These are phyloP conservation scores for Lophium mytilinum DNA, from an alignment of 495 filamentous ascomycete species.

Conservation along the genomic window DNA sequence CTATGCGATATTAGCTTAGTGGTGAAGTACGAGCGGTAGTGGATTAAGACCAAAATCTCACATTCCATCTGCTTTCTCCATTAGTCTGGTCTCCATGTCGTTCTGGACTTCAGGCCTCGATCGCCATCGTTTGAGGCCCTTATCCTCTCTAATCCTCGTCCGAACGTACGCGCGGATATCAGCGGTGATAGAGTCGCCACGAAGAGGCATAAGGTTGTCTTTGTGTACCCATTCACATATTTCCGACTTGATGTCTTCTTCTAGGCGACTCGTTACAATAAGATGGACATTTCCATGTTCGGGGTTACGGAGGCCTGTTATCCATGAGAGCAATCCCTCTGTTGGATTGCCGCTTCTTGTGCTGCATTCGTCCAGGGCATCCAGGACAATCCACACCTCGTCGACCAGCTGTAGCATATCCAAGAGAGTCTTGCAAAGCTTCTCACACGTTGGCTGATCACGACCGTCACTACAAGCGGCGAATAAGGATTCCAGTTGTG, in stretches of 20 bases:
- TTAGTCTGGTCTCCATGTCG: slow-evolving; percentile 3
- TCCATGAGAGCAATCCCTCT: slow-evolving; percentile 7
- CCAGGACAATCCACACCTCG: slow-evolving; percentile 24
- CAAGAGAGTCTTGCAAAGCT: slow-evolving; percentile 5
- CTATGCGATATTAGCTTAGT: slow-evolving; percentile 15
- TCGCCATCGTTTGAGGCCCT: slow-evolving; percentile 1
- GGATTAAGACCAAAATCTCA: slow-evolving; percentile 1
- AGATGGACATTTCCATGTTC: slow-evolving; percentile 17
- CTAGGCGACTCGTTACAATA: slow-evolving; percentile 6
- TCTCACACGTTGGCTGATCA: not conserved
- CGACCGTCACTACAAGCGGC: not conserved
- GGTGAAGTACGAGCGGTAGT: slow-evolving; percentile 6
- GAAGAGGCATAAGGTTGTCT: not conserved
- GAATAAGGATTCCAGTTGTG: not conserved
- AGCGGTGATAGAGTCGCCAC: not conserved
- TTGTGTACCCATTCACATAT: slow-evolving; percentile 23
- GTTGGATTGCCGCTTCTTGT: not conserved
- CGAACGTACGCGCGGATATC: slow-evolving; percentile 3
- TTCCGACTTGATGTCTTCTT: slow-evolving; percentile 30
- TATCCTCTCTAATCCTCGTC: not conserved
- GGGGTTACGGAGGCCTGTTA: slow-evolving; percentile 8
- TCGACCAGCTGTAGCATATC: slow-evolving; percentile 12
- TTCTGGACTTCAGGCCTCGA: not conserved
- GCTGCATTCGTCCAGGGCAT: slow-evolving; percentile 25
- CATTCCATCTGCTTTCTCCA: slow-evolving; percentile 3